Percentiles rank a stretch among this genome's conserved stretches.
Evolutionary conservation across 164 flowering plant genomes (phyloP).

Genomic region (Euptelea pleiosperma): DNA sequence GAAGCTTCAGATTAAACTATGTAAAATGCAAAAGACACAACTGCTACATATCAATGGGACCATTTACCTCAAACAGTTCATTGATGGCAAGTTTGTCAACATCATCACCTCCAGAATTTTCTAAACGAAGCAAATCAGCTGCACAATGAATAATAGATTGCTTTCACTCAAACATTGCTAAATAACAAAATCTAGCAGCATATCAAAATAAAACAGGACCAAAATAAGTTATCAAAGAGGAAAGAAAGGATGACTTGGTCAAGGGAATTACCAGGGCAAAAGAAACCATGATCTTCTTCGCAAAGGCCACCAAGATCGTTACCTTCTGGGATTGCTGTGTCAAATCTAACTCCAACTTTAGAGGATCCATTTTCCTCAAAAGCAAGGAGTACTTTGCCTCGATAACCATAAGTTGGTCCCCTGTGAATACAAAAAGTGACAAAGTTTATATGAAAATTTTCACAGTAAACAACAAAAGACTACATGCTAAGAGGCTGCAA

Average conservation of each 20-base stretch:
- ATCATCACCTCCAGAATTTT: constrained; percentile 57
- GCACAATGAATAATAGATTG: constrained; percentile 18
- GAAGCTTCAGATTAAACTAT: not conserved
- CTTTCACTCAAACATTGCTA: not conserved
- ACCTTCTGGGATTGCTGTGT: constrained; percentile 68
- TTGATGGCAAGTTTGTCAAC: constrained; percentile 59
- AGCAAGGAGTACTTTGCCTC: constrained; percentile 69
- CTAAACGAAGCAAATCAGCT: constrained; percentile 65
- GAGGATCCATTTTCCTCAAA: constrained; percentile 76
- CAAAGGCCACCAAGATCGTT: constrained; percentile 81
- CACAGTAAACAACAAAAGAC: not conserved
- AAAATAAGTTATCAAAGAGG: not conserved
- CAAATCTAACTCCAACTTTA: constrained; percentile 91
- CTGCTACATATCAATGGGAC: not conserved
- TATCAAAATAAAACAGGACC: not conserved
- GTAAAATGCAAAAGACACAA: not conserved
- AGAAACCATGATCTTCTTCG: constrained; percentile 84
- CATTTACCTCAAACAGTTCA: constrained; percentile 80
- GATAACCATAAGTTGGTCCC: constrained; percentile 70
- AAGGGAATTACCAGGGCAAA: constrained; percentile 62
- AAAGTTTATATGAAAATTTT: not conserved
- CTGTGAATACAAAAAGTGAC: constrained; percentile 24
- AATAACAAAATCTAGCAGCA: not conserved
- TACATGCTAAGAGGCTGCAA: not conserved
- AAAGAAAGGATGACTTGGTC: not conserved